phyloP scores from a whole-genome alignment of 306 rosid species.

The Heteromeles arbutifolia region DNA sequence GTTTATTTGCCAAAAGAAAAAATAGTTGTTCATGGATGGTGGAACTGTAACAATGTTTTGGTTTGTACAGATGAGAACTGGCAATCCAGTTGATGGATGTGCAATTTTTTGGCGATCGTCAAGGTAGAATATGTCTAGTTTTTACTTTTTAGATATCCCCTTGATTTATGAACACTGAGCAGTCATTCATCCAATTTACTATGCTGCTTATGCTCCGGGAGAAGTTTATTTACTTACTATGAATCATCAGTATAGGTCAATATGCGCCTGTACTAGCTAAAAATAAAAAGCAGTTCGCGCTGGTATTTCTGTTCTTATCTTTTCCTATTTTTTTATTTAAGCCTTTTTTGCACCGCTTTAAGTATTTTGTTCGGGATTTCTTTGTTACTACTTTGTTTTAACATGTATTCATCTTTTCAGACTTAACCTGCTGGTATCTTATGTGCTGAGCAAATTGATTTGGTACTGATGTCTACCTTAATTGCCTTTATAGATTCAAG shows the following conservation, averaged over 20 bases:
- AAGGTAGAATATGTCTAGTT: constrained; percentile 42
- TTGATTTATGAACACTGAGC: not conserved
- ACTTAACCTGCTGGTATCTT: not conserved
- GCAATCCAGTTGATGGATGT: constrained; percentile 80
- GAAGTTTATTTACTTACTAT: not conserved
- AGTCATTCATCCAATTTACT: not conserved
- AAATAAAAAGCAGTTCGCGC: not conserved
- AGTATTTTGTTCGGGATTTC: not conserved
- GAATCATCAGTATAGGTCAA: not conserved
- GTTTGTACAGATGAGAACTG: constrained; percentile 80
- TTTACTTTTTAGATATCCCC: not conserved
- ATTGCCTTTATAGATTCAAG: constrained; percentile 50
- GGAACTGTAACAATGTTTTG: constrained; percentile 34
- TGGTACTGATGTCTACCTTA: not conserved
- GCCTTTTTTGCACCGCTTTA: not conserved
- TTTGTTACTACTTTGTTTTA: not conserved
- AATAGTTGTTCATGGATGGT: not conserved
- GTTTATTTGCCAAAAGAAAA: not conserved
- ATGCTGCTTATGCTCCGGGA: not conserved
- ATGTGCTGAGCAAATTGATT: not conserved
- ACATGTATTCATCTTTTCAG: not conserved
- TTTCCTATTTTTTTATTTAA: not conserved
- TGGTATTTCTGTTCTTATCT: not conserved
- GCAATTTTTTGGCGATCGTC: constrained; percentile 88
- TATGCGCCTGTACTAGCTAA: not conserved